Percentiles rank a stretch among this genome's conserved stretches.
These are phyloP conservation scores for Ogataea methanolica DNA, from an alignment of 805 yeast species.

Conservation along the genomic window DNA sequence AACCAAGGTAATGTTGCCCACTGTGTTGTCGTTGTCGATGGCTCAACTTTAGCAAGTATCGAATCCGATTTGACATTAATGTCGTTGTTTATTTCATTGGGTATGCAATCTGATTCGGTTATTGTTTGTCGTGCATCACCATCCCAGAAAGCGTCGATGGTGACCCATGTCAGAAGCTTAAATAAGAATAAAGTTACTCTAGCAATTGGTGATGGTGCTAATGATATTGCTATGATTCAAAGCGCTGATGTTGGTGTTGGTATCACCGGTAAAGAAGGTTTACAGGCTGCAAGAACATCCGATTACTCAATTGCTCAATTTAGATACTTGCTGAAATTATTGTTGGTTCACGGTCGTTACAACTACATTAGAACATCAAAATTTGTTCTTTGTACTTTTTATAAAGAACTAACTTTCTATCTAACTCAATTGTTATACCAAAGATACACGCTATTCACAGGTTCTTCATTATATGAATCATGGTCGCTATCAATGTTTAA, in stretches of 20 bases:
- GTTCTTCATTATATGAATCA: constrained; percentile 87
- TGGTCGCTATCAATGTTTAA: constrained; percentile 98
- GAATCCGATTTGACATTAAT: constrained; percentile 70
- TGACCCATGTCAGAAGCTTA: constrained; percentile 67
- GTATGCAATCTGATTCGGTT: constrained; percentile 84
- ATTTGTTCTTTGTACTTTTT: constrained; percentile 89
- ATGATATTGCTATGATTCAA: constrained; percentile 98
- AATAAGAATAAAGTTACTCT: constrained; percentile 71
- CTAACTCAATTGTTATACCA: constrained; percentile 86
- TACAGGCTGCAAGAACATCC: constrained; percentile 93
- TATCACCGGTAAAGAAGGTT: constrained; percentile 94
- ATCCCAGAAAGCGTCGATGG: constrained; percentile 91
- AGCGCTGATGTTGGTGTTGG: constrained; percentile 98
- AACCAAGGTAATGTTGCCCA: constrained; percentile 79
- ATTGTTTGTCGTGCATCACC: constrained; percentile 97
- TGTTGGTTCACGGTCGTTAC: constrained; percentile 93
- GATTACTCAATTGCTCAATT: constrained; percentile 96
- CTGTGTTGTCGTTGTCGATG: constrained; percentile 91
- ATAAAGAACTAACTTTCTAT: constrained; percentile 88
- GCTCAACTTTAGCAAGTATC: constrained; percentile 71
- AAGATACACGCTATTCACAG: constrained; percentile 81
- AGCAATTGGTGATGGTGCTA: constrained; percentile 99
- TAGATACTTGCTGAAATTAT: constrained; percentile 71
- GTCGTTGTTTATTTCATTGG: constrained; percentile 76
- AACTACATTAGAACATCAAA: constrained; percentile 89